These are phyloP conservation scores for Solanum hybrid DNA, from an alignment of 305 asterid genomes.

Conservation along the genomic window DNA sequence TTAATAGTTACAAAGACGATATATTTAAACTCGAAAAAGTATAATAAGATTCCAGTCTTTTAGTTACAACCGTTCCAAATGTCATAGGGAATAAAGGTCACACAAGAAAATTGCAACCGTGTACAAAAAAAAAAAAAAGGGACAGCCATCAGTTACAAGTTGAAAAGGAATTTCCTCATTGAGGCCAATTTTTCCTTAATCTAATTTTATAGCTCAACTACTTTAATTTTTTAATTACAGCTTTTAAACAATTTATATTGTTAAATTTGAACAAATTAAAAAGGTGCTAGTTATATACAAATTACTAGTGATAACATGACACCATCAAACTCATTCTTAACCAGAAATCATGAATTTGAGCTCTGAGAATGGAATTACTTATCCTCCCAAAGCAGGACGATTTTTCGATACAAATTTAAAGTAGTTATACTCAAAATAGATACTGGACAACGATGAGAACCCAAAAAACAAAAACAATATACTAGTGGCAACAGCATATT, in stretches of 20 bases:
- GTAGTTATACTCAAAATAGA: rapidly evolving
- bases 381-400: rapidly evolving
- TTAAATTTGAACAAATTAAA: not conserved
- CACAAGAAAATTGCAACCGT: not conserved
- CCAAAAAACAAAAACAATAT: not conserved
- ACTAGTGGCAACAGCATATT: slow-evolving; percentile 25
- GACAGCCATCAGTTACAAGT: slow-evolving; percentile 14
- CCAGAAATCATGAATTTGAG: not conserved
- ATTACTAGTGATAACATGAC: slow-evolving; percentile 1
- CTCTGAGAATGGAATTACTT: rapidly evolving
- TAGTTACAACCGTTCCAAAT: slow-evolving; percentile 4
- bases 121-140: not conserved
- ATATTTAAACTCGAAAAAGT: not conserved
- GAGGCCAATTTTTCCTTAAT: not conserved
- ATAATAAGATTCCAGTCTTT: not conserved
- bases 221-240: not conserved
- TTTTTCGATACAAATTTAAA: not conserved
- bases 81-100: slow-evolving; percentile 3
- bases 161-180: slow-evolving; percentile 14
- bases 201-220: not conserved
- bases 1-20: not conserved
- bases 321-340: not conserved
- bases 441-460: not conserved
- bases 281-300: not conserved
- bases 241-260: not conserved